phyloP scores from a whole-genome alignment of 306 rosid genomes.

The Pyrus bretschneideri region DNA sequence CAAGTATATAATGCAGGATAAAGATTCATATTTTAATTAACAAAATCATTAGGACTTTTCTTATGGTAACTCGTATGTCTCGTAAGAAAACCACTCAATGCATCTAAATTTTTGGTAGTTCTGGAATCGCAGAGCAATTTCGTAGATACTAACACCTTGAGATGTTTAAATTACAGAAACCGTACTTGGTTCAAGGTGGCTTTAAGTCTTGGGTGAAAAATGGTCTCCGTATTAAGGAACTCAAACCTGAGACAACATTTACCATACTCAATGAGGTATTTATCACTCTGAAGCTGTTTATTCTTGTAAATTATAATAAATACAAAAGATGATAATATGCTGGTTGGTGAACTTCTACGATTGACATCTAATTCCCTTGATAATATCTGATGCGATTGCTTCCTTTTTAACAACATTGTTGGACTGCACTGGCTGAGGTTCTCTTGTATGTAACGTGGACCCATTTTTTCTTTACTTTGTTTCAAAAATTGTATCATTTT shows the following conservation, averaged over 20 bases:
- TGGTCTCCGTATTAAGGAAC: constrained; percentile 85
- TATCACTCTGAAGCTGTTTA: constrained; percentile 4
- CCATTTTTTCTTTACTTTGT: neutral
- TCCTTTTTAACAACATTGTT: neutral
- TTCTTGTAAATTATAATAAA: neutral
- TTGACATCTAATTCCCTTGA: neutral
- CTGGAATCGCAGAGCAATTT: neutral
- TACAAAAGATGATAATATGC: neutral
- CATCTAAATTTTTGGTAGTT: neutral
- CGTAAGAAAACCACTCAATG: neutral
- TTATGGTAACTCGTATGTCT: neutral
- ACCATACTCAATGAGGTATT: constrained; percentile 77
- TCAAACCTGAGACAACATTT: constrained; percentile 72
- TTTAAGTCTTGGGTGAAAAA: constrained; percentile 73
- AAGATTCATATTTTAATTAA: neutral
- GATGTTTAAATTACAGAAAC: constrained; percentile 44
- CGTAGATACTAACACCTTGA: neutral
- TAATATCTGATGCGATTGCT: neutral
- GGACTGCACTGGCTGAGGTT: neutral
- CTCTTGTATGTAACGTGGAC: neutral
- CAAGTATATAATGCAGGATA: constrained; percentile 22
- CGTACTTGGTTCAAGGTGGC: constrained; percentile 92
- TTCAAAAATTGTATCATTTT: constrained; percentile 27
- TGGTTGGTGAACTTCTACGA: neutral
- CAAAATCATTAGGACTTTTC: neutral